Percentiles rank a stretch among this genome's conserved stretches.
These are phyloP conservation scores for Leptodontidium sp. DNA, from an alignment of 2,329 filamentous ascomycete species.

Conservation along the genomic window DNA sequence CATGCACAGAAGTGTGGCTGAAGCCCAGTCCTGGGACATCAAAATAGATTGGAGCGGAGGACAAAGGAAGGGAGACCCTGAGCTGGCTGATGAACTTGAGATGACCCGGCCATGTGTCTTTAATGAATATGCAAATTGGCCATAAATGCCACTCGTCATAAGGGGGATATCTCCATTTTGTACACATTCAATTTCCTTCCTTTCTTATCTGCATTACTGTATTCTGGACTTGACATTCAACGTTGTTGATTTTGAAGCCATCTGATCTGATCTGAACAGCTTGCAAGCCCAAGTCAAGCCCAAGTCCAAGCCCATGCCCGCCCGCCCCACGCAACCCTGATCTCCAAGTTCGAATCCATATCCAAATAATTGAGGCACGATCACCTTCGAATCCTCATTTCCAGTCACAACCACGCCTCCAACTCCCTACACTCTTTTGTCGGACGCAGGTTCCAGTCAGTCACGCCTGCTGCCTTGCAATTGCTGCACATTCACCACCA, in stretches of 20 bases:
- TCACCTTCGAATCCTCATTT: not conserved
- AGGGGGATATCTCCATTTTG: not conserved
- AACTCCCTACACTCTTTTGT: conserved; percentile 1
- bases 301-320: too few relatives aligned
- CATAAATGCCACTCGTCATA: not conserved
- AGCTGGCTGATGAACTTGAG: not conserved
- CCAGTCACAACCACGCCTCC: not conserved
- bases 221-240: not conserved
- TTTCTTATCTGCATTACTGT: not conserved
- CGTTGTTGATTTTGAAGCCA: not conserved
- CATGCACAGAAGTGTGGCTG: conserved; percentile 3
- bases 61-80: conserved; percentile 3
- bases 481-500: conserved; percentile 1
- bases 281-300: not conserved
- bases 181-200: not conserved
- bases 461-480: not conserved
- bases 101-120: conserved; percentile 17
- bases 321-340: not conserved
- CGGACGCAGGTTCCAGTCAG: not conserved
- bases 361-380: conserved; percentile 9
- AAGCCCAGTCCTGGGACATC: not conserved
- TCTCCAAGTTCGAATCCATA: not conserved
- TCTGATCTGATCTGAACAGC: conserved; percentile 1
- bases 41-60: conserved; percentile 12
- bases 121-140: not conserved